phyloP scores from a whole-genome alignment of 441 rosid genomes.

The Isatis lusitanica region DNA sequence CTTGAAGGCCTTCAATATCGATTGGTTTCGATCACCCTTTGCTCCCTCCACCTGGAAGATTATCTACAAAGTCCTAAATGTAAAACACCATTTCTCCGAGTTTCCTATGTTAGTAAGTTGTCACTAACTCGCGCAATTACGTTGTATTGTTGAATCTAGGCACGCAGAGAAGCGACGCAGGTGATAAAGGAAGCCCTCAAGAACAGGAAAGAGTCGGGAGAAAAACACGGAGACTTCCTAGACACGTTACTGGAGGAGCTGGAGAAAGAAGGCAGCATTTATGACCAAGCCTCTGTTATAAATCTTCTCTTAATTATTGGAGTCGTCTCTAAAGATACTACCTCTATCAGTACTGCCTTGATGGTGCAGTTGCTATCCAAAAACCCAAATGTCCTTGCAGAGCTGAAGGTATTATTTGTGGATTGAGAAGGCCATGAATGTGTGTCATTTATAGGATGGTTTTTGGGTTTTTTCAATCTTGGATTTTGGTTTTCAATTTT shows the following conservation, averaged over 20 bases:
- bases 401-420: constrained; percentile 17
- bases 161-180: background rate
- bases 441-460: background rate
- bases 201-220: constrained; percentile 8
- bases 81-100: background rate
- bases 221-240: constrained; percentile 8
- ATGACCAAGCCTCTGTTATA: background rate
- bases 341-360: background rate
- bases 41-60: constrained; percentile 1
- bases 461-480: background rate
- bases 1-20: background rate
- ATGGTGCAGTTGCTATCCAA: background rate
- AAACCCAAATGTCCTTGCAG: constrained; percentile 8
- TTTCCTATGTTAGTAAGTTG: background rate
- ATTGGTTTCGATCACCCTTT: constrained; percentile 7
- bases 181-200: background rate
- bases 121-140: background rate
- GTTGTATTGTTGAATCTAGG: background rate
- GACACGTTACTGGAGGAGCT: constrained; percentile 2
- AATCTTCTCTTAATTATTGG: background rate
- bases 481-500: background rate
- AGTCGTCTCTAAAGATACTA: background rate
- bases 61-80: constrained; percentile 14
- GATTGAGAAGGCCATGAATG: background rate
- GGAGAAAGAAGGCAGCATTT: constrained; percentile 3